Evolutionary conservation across 805 yeast genomes (phyloP).

Genomic region (Kodamaea jinghongensis): DNA sequence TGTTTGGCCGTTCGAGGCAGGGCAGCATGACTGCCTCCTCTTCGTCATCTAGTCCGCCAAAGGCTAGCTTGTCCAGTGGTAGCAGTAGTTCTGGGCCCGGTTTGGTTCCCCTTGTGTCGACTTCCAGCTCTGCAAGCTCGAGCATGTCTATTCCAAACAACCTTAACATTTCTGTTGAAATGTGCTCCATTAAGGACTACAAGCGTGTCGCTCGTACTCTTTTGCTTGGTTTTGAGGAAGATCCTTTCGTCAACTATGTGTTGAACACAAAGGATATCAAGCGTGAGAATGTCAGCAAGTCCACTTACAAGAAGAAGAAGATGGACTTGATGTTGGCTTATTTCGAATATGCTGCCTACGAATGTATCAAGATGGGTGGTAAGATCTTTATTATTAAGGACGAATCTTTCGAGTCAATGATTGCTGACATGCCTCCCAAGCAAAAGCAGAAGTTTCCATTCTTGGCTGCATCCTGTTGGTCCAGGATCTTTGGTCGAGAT

Average conservation of each 20-base stretch:
- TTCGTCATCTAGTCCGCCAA: constrained; percentile 2
- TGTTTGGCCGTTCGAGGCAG: constrained; percentile 7
- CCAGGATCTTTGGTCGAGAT: constrained; percentile 16
- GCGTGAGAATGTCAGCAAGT: constrained; percentile 29
- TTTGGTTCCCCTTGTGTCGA: constrained; percentile 3
- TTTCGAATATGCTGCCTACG: constrained; percentile 53
- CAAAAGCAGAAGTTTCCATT: constrained; percentile 39
- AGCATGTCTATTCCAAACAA: constrained; percentile 14
- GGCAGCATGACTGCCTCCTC: constrained; percentile 1
- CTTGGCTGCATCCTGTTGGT: constrained; percentile 54
- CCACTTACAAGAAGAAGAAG: constrained; percentile 30
- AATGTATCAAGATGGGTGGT: constrained; percentile 49
- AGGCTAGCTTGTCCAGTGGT: not conserved
- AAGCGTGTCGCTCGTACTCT: constrained; percentile 55
- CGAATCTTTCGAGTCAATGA: constrained; percentile 38
- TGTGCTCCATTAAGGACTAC: constrained; percentile 42
- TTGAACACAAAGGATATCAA: constrained; percentile 33
- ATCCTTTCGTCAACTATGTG: constrained; percentile 50
- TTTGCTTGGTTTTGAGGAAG: constrained; percentile 52
- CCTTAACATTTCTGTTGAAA: constrained; percentile 13
- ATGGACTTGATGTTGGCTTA: constrained; percentile 46
- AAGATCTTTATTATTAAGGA: constrained; percentile 51
- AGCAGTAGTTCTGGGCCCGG: not conserved
- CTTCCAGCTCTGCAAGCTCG: not conserved
- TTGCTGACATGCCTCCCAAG: constrained; percentile 23